phyloP scores from a whole-genome alignment of 108 stramenopile species.

The Skeletonema tropicum region DNA sequence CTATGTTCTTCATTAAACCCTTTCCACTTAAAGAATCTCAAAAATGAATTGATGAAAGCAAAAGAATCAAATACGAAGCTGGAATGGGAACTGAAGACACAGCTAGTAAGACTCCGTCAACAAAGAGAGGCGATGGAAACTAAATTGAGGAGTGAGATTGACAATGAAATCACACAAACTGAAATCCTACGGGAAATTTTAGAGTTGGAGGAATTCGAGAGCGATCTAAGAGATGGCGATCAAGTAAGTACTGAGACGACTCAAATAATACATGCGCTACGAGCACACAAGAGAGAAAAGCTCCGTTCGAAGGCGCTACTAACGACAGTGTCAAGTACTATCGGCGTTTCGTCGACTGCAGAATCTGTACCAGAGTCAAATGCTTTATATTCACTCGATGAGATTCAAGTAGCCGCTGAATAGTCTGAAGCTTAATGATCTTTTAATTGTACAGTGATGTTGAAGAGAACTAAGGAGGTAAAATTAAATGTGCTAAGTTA shows the following conservation, averaged over 20 bases:
- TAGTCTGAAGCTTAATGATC: not conserved
- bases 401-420: not conserved
- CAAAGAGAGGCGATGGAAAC: conserved; percentile 4
- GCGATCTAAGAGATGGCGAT: not conserved
- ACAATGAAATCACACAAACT: not conserved
- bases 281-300: not conserved
- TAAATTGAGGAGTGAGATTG: not conserved
- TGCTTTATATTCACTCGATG: not conserved
- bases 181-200: not conserved
- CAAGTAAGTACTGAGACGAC: not conserved
- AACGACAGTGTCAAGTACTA: not conserved
- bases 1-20: conserved; percentile 1
- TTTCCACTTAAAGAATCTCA: not conserved
- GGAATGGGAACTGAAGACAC: conserved; percentile 8
- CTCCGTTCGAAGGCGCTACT: not conserved
- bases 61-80: conserved; percentile 2
- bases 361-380: not conserved
- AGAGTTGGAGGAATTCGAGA: not conserved
- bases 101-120: not conserved
- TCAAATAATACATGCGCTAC: not conserved
- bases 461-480: no score
- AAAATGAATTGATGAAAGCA: not conserved
- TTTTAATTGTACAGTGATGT: not conserved
- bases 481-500: no score
- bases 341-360: not conserved